phyloP scores from a whole-genome alignment of 2,329 filamentous ascomycete genomes.

The Beauveria bassiana region DNA sequence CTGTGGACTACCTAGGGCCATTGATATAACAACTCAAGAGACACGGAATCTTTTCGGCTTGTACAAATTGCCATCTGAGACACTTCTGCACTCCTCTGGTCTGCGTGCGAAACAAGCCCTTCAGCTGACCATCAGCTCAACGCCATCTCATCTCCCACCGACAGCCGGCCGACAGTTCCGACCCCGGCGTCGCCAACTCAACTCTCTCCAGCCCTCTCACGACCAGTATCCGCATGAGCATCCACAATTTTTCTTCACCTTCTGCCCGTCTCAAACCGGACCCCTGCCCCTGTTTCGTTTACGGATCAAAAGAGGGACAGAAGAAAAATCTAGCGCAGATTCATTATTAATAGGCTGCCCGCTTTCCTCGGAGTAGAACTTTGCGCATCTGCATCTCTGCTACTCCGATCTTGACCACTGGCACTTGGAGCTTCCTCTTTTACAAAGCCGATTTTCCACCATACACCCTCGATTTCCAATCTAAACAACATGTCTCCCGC shows the following conservation, averaged over 20 bases:
- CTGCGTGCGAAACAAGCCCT: background rate
- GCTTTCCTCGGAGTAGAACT: slow-evolving; percentile 1
- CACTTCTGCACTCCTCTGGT: background rate
- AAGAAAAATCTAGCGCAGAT: slow-evolving; percentile 5
- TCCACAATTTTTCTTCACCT: slow-evolving; percentile 7
- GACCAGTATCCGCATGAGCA: slow-evolving; percentile 7
- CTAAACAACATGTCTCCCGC: slow-evolving; percentile 21
- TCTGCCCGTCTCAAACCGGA: slow-evolving; percentile 6
- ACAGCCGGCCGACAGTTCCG: slow-evolving; percentile 2
- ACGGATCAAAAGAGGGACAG: slow-evolving; percentile 1
- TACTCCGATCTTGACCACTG: background rate
- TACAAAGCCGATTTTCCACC: background rate
- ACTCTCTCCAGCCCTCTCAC: slow-evolving; percentile 1
- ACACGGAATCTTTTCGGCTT: background rate
- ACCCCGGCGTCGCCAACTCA: background rate
- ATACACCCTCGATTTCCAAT: background rate
- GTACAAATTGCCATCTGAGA: background rate
- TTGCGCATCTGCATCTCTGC: background rate
- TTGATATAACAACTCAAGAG: background rate
- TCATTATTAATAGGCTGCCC: slow-evolving; percentile 4
- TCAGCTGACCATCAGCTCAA: slow-evolving; percentile 3
- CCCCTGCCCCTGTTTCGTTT: slow-evolving; percentile 3
- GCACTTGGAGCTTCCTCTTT: background rate
- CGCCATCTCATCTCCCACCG: slow-evolving; percentile 3
- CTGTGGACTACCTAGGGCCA: background rate